Evolutionary conservation across 176 grass and related monocot genomes (phyloP).

Genomic region (Aegilops longissima): DNA sequence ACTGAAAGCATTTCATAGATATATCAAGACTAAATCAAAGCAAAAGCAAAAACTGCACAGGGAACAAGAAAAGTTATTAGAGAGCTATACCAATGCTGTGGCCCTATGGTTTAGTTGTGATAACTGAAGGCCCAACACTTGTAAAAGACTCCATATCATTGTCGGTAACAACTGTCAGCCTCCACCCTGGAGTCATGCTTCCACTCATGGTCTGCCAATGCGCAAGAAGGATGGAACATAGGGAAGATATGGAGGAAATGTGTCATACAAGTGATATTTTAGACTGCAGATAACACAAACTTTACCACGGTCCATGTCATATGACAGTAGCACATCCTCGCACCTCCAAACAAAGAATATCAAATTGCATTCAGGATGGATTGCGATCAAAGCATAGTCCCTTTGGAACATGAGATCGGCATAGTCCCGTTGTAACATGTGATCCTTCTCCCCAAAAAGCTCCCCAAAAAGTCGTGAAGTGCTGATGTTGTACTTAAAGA

Average conservation of each 20-base stretch:
- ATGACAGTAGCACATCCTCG: neutral
- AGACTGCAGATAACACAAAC: neutral
- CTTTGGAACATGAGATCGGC: neutral
- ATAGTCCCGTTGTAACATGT: too few relatives aligned
- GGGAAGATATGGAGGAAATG: neutral
- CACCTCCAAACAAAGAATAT: neutral
- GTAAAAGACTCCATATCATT: neutral
- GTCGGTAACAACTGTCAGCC: neutral
- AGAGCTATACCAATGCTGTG: too few relatives aligned
- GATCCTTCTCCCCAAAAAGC: neutral
- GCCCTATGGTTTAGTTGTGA: neutral
- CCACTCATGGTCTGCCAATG: neutral
- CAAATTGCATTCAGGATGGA: neutral
- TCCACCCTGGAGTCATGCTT: neutral
- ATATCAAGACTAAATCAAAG: too few relatives aligned
- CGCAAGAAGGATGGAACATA: neutral
- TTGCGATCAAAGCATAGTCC: neutral
- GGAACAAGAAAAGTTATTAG: too few relatives aligned
- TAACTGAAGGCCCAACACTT: neutral
- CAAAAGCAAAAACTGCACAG: too few relatives aligned
- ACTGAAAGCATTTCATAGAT: too few relatives aligned
- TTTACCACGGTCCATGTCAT: neutral
- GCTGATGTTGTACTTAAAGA: constrained; percentile 2
- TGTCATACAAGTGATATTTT: neutral
- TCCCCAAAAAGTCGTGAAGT: neutral